phyloP scores from a whole-genome alignment of 352 stramenopile species.

The Globisporangium uncinulatum region DNA sequence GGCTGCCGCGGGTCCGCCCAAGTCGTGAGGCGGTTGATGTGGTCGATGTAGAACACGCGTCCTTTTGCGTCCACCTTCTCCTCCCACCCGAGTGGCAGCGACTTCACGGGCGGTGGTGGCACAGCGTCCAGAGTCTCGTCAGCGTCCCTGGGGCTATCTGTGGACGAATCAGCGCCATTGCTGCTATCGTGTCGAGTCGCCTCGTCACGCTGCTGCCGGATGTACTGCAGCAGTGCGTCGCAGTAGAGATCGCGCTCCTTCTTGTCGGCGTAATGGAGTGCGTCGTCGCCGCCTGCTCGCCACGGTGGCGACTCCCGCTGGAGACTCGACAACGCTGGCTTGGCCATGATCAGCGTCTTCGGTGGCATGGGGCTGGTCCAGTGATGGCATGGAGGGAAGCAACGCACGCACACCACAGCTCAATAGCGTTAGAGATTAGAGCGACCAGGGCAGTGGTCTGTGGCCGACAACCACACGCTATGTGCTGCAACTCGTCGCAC shows the following conservation, averaged over 20 bases:
- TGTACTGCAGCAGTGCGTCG: conserved; percentile 63
- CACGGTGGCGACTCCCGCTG: conserved; percentile 19
- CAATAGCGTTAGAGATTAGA: background rate
- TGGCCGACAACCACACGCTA: no score
- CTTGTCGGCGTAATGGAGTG: conserved; percentile 40
- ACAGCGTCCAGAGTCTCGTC: background rate
- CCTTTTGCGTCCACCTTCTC: conserved; percentile 65
- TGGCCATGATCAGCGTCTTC: conserved; percentile 41
- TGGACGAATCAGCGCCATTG: background rate
- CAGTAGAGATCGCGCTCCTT: conserved; percentile 58
- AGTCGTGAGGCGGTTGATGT: conserved; percentile 68
- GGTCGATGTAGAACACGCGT: conserved; percentile 66
- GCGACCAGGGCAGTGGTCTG: background rate
- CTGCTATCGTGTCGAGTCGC: conserved; percentile 6
- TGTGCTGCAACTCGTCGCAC: background rate
- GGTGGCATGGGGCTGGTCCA: conserved; percentile 46
- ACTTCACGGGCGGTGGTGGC: conserved; percentile 3
- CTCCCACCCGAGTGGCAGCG: conserved; percentile 65
- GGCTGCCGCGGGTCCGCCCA: conserved; percentile 47
- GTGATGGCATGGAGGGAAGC: no score
- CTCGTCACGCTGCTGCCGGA: conserved; percentile 62
- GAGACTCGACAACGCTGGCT: conserved; percentile 17
- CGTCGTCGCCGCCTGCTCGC: conserved; percentile 24
- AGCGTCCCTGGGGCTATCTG: conserved; percentile 1
- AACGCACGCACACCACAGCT: background rate